These are phyloP conservation scores for Calophaca sinica DNA, from an alignment of 306 rosid genomes.

Conservation along the genomic window DNA sequence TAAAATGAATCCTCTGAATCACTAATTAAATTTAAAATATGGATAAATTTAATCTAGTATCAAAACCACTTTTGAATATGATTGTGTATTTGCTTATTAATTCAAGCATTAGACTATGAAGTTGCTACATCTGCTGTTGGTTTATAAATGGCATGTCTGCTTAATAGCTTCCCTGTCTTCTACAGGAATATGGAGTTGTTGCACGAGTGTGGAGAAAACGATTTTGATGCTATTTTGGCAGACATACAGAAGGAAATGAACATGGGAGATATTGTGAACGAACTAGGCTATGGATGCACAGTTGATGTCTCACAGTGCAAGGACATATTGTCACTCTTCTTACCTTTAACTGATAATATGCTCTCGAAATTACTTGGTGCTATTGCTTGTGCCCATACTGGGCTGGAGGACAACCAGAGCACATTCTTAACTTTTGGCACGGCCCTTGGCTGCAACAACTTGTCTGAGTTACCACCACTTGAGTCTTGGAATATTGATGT, in stretches of 20 bases:
- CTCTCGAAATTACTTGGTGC: slow-evolving; percentile 89
- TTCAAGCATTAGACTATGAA: slow-evolving; percentile 34
- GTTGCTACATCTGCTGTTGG: slow-evolving; percentile 31
- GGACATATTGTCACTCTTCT: slow-evolving; percentile 89
- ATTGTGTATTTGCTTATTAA: slow-evolving; percentile 25
- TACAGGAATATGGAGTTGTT: slow-evolving; percentile 77
- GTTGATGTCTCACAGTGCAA: slow-evolving; percentile 81
- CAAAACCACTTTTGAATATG: slow-evolving; percentile 6
- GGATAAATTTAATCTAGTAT: slow-evolving; percentile 6
- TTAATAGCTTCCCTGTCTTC: slow-evolving; percentile 38
- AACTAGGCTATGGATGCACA: slow-evolving; percentile 97
- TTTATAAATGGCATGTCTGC: slow-evolving; percentile 13
- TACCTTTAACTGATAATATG: slow-evolving; percentile 77
- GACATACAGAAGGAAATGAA: slow-evolving; percentile 97
- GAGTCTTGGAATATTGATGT: slow-evolving; percentile 96
- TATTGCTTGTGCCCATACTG: slow-evolving; percentile 76
- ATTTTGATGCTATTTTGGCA: slow-evolving; percentile 91
- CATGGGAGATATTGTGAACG: slow-evolving; percentile 96
- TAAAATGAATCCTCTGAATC: slow-evolving; percentile 15
- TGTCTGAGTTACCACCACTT: slow-evolving; percentile 73
- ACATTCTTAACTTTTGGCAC: slow-evolving; percentile 67
- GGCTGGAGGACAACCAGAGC: slow-evolving; percentile 86
- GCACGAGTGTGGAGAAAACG: slow-evolving; percentile 70
- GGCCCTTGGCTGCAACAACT: slow-evolving; percentile 71
- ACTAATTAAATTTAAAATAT: slow-evolving; percentile 19